A percentile compares a stretch with the other conserved stretches of the same genome.
These are phyloP conservation scores for Lotmaria passim DNA, from an alignment of 208 protist species.

Conservation along the genomic window DNA sequence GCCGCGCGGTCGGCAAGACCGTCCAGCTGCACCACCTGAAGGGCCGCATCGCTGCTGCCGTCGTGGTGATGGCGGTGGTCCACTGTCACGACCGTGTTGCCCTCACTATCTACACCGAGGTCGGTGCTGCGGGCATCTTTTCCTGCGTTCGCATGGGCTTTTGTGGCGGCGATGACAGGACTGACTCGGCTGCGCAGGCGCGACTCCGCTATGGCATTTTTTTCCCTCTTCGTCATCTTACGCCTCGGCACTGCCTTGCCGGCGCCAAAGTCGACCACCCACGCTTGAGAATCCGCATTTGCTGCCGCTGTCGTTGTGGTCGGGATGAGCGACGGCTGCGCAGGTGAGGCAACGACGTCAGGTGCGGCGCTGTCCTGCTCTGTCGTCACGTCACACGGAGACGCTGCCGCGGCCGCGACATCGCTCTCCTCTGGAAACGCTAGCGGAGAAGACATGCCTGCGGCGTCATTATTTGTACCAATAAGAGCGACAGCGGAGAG, in stretches of 20 bases:
- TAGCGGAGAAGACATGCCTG: background rate
- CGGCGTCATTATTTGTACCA: background rate
- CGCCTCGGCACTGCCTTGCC: slow-evolving; percentile 45
- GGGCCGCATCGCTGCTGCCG: slow-evolving; percentile 9
- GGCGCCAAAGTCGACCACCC: slow-evolving; percentile 72
- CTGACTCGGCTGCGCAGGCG: slow-evolving; percentile 26
- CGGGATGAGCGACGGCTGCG: background rate
- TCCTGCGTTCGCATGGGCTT: slow-evolving; percentile 1
- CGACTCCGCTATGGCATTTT: slow-evolving; percentile 52
- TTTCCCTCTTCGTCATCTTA: slow-evolving; percentile 76
- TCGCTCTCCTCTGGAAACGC: background rate
- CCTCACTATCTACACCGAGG: slow-evolving; percentile 51
- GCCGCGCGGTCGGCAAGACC: slow-evolving; percentile 46
- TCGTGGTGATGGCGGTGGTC: too few species aligned
- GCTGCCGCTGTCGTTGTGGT: background rate
- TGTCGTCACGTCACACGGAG: too few species aligned
- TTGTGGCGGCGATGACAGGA: background rate
- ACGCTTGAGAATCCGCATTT: slow-evolving; percentile 45
- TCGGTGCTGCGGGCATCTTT: background rate
- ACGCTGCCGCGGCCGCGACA: too few species aligned
- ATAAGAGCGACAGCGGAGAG: background rate
- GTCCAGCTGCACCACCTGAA: slow-evolving; percentile 56
- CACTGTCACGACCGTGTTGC: slow-evolving; percentile 33
- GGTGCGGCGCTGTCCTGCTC: background rate
- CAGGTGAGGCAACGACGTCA: background rate